Percentiles rank a stretch among this genome's conserved stretches.
These are phyloP conservation scores for Biancaea sappan DNA, from an alignment of 306 rosid species.

Conservation along the genomic window DNA sequence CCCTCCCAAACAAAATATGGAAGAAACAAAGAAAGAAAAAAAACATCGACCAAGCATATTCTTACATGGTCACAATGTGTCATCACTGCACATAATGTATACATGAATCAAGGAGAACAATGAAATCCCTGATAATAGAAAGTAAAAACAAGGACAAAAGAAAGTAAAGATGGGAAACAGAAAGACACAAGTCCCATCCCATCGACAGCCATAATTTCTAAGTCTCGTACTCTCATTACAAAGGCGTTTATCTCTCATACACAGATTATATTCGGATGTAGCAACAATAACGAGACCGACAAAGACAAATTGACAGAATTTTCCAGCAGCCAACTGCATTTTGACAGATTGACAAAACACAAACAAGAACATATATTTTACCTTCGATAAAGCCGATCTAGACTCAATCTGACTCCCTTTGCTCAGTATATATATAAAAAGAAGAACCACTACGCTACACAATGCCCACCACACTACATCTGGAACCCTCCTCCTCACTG, in stretches of 20 bases:
- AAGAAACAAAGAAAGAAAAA: constrained; percentile 7
- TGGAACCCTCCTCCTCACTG: constrained; percentile 73
- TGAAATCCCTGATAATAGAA: neutral
- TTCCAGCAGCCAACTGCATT: constrained; percentile 12
- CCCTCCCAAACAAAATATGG: neutral
- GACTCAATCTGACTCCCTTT: constrained; percentile 79
- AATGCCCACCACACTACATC: constrained; percentile 73
- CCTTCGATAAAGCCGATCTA: constrained; percentile 62
- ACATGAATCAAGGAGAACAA: neutral
- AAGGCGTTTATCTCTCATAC: neutral
- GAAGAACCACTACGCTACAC: constrained; percentile 64
- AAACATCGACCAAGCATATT: neutral
- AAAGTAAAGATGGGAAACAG: neutral
- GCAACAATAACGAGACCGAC: neutral
- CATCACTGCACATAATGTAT: neutral
- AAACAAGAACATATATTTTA: constrained; percentile 26
- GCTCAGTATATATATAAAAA: constrained; percentile 67
- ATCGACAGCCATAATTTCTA: neutral
- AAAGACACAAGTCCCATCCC: neutral
- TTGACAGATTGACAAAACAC: neutral
- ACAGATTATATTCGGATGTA: constrained; percentile 1
- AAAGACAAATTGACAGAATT: neutral
- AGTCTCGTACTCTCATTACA: neutral
- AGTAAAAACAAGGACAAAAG: neutral
- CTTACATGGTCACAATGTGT: neutral